These are phyloP conservation scores for Pharus latifolius DNA, from an alignment of 176 grass and related monocot species.

Conservation along the genomic window DNA sequence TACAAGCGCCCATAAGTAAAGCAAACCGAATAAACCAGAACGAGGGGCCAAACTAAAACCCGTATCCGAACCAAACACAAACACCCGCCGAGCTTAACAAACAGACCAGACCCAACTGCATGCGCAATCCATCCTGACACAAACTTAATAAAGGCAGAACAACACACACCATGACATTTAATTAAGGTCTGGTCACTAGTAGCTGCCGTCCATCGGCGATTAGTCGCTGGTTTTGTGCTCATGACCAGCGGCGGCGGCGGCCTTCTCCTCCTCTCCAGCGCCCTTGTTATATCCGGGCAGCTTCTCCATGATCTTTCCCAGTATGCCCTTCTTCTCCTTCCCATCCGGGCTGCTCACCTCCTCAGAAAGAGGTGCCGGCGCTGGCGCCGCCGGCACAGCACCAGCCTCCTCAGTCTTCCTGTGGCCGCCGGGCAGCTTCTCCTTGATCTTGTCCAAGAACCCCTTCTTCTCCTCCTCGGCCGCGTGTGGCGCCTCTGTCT, in stretches of 20 bases:
- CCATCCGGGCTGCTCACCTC: constrained; percentile 40
- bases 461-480: constrained; percentile 76
- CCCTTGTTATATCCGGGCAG: constrained; percentile 63
- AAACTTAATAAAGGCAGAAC: constrained; percentile 2
- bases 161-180: constrained; percentile 10
- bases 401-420: constrained; percentile 52
- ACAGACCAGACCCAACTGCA: constrained; percentile 11
- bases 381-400: background rate
- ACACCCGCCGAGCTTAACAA: background rate
- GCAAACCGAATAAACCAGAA: constrained; percentile 8
- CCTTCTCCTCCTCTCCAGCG: constrained; percentile 41
- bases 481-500: constrained; percentile 3
- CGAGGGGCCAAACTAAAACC: constrained; percentile 15
- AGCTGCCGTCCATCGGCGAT: background rate
- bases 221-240: constrained; percentile 37
- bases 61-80: background rate
- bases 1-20: constrained; percentile 5
- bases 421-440: constrained; percentile 73
- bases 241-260: background rate
- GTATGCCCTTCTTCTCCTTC: constrained; percentile 85
- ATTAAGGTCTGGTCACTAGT: background rate
- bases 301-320: constrained; percentile 98
- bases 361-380: background rate
- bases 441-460: constrained; percentile 96
- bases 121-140: constrained; percentile 8